Base-by-base conservation (phyloP, 2,329 filamentous ascomycete species). In the Dryadomyces quercivorus region DNA sequence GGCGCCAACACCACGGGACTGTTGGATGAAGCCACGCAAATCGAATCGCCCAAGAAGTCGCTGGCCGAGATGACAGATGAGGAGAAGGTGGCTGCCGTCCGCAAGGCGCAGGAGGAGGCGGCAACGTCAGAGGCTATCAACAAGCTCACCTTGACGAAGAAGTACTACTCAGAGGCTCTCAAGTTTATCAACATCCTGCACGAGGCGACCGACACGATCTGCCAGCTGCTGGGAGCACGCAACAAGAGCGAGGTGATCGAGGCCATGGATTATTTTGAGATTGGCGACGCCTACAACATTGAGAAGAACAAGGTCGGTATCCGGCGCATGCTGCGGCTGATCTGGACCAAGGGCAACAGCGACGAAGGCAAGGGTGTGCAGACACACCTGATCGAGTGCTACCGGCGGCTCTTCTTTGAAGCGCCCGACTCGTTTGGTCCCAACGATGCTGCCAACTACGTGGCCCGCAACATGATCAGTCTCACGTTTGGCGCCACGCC, bases 201-300 rank as follows among this genome's bases (percentile, higher is more conserved):
- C 61, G 81, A 85, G 12, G 88, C 88, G 21, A 94, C 90, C 1
- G 78, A 78, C 9, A 82, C 83, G 2, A 84, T 97, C 38, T 89
- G 86, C 59, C 92, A 96, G 68, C 77, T 98, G 18, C 78, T 98
- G 3, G 88, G 89, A 6, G 94, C 93, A 34, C 88, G 88, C 65
- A 98, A 98, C 75, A 98, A 98, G 76, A 95, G 88, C 62, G 93
- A 98, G 67, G 88, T 97, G 26, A 95, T 98, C 58, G 94, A 98
- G 68, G 93, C 94, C 16, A 98, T 98, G 83, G 93, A 98, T 66
- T 98, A 94, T 70, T 95, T 98, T 61, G 90, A 94, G 61, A 82
- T 95, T 47, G 86, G 93, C 47, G 91, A 98, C 67, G 92, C 91
- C 6, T 97, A 97, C 76, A 93, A 94, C 67, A 85, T 98, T 56